These are phyloP conservation scores for Pyrenophora seminiperda DNA, from an alignment of 2,329 filamentous ascomycete species.

Conservation along the genomic window DNA sequence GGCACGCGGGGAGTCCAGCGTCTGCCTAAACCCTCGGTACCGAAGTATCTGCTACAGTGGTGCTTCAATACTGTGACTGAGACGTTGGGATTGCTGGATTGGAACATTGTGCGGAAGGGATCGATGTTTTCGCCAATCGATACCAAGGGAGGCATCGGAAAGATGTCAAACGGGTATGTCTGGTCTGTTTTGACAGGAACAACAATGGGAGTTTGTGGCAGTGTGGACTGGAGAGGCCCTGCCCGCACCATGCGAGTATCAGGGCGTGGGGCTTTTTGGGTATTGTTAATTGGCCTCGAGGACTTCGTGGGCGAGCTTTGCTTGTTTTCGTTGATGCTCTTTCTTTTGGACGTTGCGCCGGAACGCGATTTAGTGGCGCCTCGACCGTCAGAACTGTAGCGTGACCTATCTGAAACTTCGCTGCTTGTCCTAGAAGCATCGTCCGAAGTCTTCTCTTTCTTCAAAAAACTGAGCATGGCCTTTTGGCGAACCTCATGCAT, in stretches of 20 bases:
- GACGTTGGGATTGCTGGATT: slow-evolving; percentile 34
- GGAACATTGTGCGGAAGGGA: slow-evolving; percentile 45
- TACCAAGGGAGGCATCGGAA: slow-evolving; percentile 21
- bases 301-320: slow-evolving; percentile 13
- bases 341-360: slow-evolving; percentile 5
- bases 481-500: slow-evolving; percentile 45
- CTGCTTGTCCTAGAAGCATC: slow-evolving; percentile 15
- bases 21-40: slow-evolving; percentile 39
- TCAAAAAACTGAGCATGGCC: slow-evolving; percentile 43
- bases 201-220: slow-evolving; percentile 31
- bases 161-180: slow-evolving; percentile 28
- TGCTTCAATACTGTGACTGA: slow-evolving; percentile 44
- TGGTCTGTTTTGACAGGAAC: slow-evolving; percentile 17
- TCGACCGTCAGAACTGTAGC: slow-evolving; percentile 19
- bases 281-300: slow-evolving; percentile 1
- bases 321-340: slow-evolving; percentile 1
- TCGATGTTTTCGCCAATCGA: slow-evolving; percentile 42
- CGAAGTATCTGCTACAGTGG: slow-evolving; percentile 43
- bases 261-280: slow-evolving; percentile 5
- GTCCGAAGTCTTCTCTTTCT: slow-evolving; percentile 28
- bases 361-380: slow-evolving; percentile 15
- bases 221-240: slow-evolving; percentile 17
- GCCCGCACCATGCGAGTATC: slow-evolving; percentile 13
- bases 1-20: slow-evolving; percentile 45
- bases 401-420: slow-evolving; percentile 26